These are phyloP conservation scores for Nematodospora anomalae DNA, from an alignment of 1,139 yeast genomes.

Conservation along the genomic window DNA sequence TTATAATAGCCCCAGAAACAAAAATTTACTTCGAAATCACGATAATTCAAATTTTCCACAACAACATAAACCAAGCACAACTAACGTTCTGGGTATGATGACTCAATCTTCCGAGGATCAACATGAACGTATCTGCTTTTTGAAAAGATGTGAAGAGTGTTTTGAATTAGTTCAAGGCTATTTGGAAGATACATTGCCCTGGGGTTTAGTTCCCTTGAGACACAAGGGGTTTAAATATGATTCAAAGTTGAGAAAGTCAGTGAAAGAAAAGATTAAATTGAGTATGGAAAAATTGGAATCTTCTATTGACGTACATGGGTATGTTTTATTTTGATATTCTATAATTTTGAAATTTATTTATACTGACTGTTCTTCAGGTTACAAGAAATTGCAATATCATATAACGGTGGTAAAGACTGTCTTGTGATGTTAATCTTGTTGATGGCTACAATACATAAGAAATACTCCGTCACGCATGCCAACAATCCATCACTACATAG, in stretches of 20 bases:
- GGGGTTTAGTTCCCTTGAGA: constrained; percentile 23
- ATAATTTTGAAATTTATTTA: background rate
- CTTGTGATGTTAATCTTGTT: constrained; percentile 73
- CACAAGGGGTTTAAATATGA: constrained; percentile 23
- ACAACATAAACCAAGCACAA: constrained; percentile 12
- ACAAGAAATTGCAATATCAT: constrained; percentile 68
- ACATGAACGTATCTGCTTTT: constrained; percentile 17
- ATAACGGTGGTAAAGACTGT: constrained; percentile 92
- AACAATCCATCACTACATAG: constrained; percentile 12
- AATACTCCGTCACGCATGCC: constrained; percentile 16
- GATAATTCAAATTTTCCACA: constrained; percentile 4
- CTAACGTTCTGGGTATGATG: too few species aligned
- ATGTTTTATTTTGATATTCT: too few species aligned
- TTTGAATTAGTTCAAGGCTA: constrained; percentile 33
- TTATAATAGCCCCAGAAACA: too few species aligned
- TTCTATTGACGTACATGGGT: constrained; percentile 36
- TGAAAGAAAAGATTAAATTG: constrained; percentile 31
- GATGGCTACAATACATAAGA: constrained; percentile 55
- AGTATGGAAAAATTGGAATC: constrained; percentile 32
- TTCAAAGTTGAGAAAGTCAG: constrained; percentile 24
- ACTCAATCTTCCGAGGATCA: too few species aligned
- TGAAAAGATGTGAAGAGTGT: constrained; percentile 33
- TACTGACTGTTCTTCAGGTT: constrained; percentile 28
- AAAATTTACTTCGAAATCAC: constrained; percentile 4
- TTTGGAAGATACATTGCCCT: constrained; percentile 30